These are phyloP conservation scores for Sporisorium scitamineum DNA, from an alignment of 1,284 basidiomycete genomes.

Conservation along the genomic window DNA sequence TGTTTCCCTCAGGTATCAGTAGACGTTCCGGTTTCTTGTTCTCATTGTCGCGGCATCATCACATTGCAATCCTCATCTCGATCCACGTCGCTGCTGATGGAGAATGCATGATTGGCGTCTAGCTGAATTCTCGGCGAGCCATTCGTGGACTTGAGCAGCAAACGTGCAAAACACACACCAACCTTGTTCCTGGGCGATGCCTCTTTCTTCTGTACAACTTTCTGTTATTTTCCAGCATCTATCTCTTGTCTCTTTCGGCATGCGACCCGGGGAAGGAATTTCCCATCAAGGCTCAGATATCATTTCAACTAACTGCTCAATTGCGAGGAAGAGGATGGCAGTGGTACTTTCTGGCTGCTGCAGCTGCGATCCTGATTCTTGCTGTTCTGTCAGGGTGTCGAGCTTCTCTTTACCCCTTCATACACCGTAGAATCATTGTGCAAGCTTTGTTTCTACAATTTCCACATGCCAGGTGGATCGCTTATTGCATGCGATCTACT, in stretches of 20 bases:
- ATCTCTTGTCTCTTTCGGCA: slow-evolving; percentile 3
- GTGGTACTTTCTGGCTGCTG: slow-evolving; percentile 26
- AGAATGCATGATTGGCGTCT: background rate
- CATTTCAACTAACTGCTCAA: background rate
- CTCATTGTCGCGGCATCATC: slow-evolving; percentile 19
- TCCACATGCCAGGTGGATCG: slow-evolving; percentile 20
- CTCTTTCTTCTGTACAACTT: slow-evolving; percentile 18
- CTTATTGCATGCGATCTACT: slow-evolving; percentile 1
- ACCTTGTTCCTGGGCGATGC: slow-evolving; percentile 10
- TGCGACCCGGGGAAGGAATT: slow-evolving; percentile 17
- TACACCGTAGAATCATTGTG: slow-evolving; percentile 11
- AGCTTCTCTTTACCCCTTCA: background rate
- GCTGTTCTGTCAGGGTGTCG: background rate
- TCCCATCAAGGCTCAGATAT: background rate
- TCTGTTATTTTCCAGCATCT: slow-evolving; percentile 24
- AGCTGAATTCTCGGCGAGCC: background rate
- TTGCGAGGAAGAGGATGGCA: slow-evolving; percentile 5
- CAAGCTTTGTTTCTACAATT: slow-evolving; percentile 6
- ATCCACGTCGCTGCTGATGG: slow-evolving; percentile 4
- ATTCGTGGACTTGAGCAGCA: background rate
- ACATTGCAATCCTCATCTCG: background rate
- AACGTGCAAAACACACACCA: slow-evolving; percentile 9
- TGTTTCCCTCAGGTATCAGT: background rate
- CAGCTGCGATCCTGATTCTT: background rate
- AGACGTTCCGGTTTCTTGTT: slow-evolving; percentile 11